These are phyloP conservation scores for Crithidia thermophila DNA, from an alignment of 208 protist genomes.

Conservation along the genomic window DNA sequence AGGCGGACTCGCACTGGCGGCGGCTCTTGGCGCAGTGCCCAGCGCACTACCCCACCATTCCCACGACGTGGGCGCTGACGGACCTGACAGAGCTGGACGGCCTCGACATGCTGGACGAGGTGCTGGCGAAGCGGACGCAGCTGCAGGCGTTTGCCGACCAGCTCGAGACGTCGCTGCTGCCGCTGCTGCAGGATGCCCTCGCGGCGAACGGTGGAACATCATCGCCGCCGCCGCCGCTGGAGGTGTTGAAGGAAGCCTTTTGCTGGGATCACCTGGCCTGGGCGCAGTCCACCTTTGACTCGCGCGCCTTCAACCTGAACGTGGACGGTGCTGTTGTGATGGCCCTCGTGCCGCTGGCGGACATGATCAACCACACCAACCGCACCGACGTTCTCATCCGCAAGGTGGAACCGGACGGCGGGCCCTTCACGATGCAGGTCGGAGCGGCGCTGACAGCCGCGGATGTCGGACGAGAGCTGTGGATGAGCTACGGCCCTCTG, in stretches of 20 bases:
- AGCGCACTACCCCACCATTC: conserved; percentile 66
- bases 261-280: conserved; percentile 62
- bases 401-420: conserved; percentile 59
- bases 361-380: conserved; percentile 93
- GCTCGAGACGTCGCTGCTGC: conserved; percentile 35
- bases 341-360: conserved; percentile 79
- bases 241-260: conserved; percentile 43
- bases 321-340: conserved; percentile 71
- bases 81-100: conserved; percentile 81
- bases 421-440: conserved; percentile 83
- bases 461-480: conserved; percentile 80
- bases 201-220: neutral
- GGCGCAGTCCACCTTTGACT: conserved; percentile 89
- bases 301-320: conserved; percentile 89
- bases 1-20: conserved; percentile 62
- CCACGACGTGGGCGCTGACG: conserved; percentile 61
- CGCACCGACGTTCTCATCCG: conserved; percentile 80
- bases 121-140: conserved; percentile 59
- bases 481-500: conserved; percentile 94
- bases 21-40: conserved; percentile 65
- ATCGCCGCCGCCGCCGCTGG: conserved; percentile 6
- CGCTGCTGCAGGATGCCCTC: conserved; percentile 42
- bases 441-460: conserved; percentile 56
- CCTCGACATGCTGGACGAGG: conserved; percentile 81
- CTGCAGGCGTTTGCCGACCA: conserved; percentile 53